These are phyloP conservation scores for Scytalidium sp. DNA, from an alignment of 2,329 filamentous ascomycete species.

Conservation along the genomic window DNA sequence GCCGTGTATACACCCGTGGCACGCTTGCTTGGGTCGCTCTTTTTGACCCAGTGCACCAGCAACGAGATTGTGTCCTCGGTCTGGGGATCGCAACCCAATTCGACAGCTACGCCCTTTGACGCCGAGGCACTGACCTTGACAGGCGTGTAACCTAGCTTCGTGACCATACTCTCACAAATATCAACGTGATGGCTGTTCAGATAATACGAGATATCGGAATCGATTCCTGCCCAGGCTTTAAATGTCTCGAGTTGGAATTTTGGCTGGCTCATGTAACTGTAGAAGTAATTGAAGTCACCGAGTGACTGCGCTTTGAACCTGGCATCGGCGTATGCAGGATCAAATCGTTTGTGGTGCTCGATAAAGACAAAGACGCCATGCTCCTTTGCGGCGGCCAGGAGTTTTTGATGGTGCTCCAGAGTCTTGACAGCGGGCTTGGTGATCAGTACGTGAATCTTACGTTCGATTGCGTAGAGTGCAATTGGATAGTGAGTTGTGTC, in stretches of 20 bases:
- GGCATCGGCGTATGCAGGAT: conserved; percentile 89
- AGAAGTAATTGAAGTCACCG: conserved; percentile 98
- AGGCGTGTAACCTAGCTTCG: conserved; percentile 67
- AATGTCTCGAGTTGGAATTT: conserved; percentile 92
- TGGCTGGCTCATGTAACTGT: conserved; percentile 92
- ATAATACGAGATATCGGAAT: conserved; percentile 94
- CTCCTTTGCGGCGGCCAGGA: conserved; percentile 69
- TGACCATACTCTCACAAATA: conserved; percentile 88
- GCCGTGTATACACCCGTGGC: conserved; percentile 91
- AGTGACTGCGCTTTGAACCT: conserved; percentile 71
- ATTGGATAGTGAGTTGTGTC: conserved; percentile 93
- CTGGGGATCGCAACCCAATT: conserved; percentile 71
- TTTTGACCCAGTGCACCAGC: conserved; percentile 83
- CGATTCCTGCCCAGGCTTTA: conserved; percentile 88
- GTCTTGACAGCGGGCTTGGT: conserved; percentile 92
- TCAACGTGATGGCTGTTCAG: conserved; percentile 94
- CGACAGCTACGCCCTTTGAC: conserved; percentile 74
- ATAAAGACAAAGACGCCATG: conserved; percentile 86
- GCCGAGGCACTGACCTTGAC: conserved; percentile 75
- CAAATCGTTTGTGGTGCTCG: conserved; percentile 96
- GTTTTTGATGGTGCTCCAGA: conserved; percentile 73
- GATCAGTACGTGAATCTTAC: conserved; percentile 84
- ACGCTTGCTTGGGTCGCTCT: conserved; percentile 62
- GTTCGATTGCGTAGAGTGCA: conserved; percentile 86
- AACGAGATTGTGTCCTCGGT: conserved; percentile 95